Conservation (phyloP, 2,329 filamentous ascomycete genomes). For the Hypoxylon sp. region DNA sequence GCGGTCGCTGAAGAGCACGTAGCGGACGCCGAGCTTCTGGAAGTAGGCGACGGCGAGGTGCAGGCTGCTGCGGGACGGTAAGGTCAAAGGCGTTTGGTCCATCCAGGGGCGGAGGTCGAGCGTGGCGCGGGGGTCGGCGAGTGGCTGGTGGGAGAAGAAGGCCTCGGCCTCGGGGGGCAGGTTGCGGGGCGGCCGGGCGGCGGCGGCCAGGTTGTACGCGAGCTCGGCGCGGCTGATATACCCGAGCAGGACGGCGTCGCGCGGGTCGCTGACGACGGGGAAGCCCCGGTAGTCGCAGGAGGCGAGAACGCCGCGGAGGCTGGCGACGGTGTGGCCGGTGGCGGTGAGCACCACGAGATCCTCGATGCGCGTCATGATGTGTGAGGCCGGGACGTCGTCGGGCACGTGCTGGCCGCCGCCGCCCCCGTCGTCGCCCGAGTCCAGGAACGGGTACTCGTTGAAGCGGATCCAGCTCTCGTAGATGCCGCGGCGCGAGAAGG, state of each 20-base stretch:
- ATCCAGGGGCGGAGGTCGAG: slow-evolving; percentile 97
- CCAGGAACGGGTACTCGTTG: slow-evolving; percentile 94
- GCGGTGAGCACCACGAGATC: slow-evolving; percentile 90
- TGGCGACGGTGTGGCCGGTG: slow-evolving; percentile 86
- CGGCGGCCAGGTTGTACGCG: slow-evolving; percentile 79
- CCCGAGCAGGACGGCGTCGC: slow-evolving; percentile 83
- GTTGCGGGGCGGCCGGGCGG: slow-evolving; percentile 65
- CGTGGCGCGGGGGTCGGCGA: slow-evolving; percentile 79
- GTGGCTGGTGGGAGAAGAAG: slow-evolving; percentile 85
- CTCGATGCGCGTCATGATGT: slow-evolving; percentile 92
- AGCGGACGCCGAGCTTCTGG: slow-evolving; percentile 90
- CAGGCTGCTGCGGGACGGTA: slow-evolving; percentile 80
- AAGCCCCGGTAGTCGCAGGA: slow-evolving; percentile 88
- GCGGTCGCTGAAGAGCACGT: slow-evolving; percentile 86
- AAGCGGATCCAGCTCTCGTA: slow-evolving; percentile 99
- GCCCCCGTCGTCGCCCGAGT: slow-evolving; percentile 82
- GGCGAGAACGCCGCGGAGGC: slow-evolving; percentile 76
- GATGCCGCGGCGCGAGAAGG: slow-evolving; percentile 90
- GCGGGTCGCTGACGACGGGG: slow-evolving; percentile 84
- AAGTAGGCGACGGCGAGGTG: slow-evolving; percentile 93
- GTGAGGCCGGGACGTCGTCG: slow-evolving; percentile 85
- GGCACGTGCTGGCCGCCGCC: slow-evolving; percentile 64
- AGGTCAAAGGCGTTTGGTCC: slow-evolving; percentile 96
- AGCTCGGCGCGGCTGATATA: slow-evolving; percentile 96
- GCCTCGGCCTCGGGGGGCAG: slow-evolving; percentile 79